Conservation (phyloP, 768 basidiomycete species). For the Podaxis carcinomalis region DNA sequence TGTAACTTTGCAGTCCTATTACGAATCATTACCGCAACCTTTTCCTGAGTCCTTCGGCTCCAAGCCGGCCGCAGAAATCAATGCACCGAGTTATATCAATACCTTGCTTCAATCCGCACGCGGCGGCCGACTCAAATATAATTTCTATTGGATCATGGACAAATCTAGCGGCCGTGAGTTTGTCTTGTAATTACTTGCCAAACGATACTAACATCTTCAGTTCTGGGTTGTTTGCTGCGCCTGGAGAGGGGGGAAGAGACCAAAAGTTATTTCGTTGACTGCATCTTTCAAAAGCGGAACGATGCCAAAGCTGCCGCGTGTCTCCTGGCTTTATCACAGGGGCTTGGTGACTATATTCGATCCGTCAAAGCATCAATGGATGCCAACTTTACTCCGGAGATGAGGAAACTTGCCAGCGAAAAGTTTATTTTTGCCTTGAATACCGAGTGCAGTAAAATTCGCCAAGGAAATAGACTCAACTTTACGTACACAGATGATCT, state of each 20-base stretch:
- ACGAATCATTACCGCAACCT: constrained; percentile 61
- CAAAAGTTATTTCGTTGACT: constrained; percentile 60
- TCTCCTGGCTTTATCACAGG: constrained; percentile 60
- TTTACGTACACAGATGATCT: constrained; percentile 41
- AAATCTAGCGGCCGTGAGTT: constrained; percentile 40
- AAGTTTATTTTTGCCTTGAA: constrained; percentile 41
- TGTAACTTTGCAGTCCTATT: constrained; percentile 51
- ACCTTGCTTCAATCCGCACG: constrained; percentile 44
- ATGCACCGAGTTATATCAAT: constrained; percentile 53
- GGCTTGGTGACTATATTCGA: constrained; percentile 54
- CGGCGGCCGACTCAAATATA: constrained; percentile 39
- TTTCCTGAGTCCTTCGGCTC: constrained; percentile 51
- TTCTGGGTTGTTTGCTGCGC: constrained; percentile 52
- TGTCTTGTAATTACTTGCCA: constrained; percentile 2
- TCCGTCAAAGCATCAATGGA: constrained; percentile 38
- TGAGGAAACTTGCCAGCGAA: constrained; percentile 40
- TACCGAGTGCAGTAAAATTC: constrained; percentile 41
- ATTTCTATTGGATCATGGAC: constrained; percentile 40
- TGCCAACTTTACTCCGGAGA: constrained; percentile 38
- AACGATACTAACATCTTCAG: not conserved
- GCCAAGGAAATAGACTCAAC: constrained; percentile 29
- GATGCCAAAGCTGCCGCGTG: constrained; percentile 72
- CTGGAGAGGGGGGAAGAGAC: constrained; percentile 46
- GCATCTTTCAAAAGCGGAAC: constrained; percentile 50
- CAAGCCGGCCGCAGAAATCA: constrained; percentile 44